Conservation (phyloP, 1,284 basidiomycete genomes). For the Meira nashicola region DNA sequence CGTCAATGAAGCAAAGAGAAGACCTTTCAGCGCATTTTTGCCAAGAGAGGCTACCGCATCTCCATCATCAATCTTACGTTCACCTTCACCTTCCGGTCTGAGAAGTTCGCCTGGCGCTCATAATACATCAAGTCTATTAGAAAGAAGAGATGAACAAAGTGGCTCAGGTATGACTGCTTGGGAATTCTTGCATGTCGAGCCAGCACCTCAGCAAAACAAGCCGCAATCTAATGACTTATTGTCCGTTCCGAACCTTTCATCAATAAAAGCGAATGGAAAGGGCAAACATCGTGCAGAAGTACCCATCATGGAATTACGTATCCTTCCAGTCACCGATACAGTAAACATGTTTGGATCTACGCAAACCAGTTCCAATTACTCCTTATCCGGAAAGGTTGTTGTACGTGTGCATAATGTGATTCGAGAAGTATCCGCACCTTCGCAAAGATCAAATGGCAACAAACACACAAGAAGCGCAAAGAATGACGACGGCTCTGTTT, state of each 20-base stretch:
- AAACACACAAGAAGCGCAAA: background rate
- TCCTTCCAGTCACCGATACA: constrained; percentile 33
- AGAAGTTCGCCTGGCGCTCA: background rate
- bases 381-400: constrained; percentile 40
- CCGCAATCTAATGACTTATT: background rate
- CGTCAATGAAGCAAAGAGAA: too few species aligned
- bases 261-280: background rate
- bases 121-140: background rate
- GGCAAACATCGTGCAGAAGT: background rate
- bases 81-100: too few species aligned
- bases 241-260: too few species aligned
- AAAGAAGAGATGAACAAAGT: background rate
- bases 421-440: background rate
- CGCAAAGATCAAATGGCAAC: background rate
- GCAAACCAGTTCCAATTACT: constrained; percentile 50
- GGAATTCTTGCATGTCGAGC: background rate
- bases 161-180: constrained; percentile 1
- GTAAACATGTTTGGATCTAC: constrained; percentile 51
- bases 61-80: too few species aligned
- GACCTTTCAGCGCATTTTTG: too few species aligned
- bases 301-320: constrained; percentile 8
- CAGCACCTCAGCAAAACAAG: background rate
- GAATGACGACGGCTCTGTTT: background rate
- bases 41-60: too few species aligned
- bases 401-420: constrained; percentile 6